These are phyloP conservation scores for Rosa hybrid DNA, from an alignment of 331 rosid species.

Conservation along the genomic window DNA sequence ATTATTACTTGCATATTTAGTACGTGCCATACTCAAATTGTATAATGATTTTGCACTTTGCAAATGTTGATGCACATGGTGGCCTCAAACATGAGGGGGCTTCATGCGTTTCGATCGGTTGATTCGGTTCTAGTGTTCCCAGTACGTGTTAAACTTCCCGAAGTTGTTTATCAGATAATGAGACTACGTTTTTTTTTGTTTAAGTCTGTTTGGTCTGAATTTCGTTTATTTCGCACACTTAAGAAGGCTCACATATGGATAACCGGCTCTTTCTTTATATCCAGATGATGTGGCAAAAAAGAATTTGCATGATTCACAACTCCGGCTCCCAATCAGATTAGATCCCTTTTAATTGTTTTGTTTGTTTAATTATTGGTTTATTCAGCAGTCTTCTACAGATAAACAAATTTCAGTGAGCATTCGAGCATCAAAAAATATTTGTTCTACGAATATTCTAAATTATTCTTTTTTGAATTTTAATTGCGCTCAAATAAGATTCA, in stretches of 20 bases:
- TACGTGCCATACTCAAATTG: neutral
- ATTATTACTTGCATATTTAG: conserved; percentile 16
- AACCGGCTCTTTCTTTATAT: too few relatives aligned
- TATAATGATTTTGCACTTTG: neutral
- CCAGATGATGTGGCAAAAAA: too few relatives aligned
- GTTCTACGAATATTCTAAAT: too few relatives aligned
- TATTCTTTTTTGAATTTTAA: too few relatives aligned
- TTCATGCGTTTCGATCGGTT: neutral
- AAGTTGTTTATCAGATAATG: neutral
- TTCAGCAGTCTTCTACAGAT: neutral
- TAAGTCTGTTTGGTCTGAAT: too few relatives aligned
- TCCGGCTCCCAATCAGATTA: neutral
- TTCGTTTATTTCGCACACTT: too few relatives aligned
- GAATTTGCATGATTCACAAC: neutral
- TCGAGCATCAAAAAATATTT: too few relatives aligned
- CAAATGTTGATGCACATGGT: conserved; percentile 3
- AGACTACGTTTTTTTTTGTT: neutral
- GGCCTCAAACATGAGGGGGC: neutral
- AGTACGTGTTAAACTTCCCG: neutral
- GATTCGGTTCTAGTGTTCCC: neutral
- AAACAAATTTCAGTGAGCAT: too few relatives aligned
- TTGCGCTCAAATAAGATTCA: too few relatives aligned
- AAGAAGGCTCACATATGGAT: neutral
- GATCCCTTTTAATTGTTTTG: neutral
- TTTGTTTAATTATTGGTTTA: neutral